phyloP scores from a whole-genome alignment of 345 rosid genomes.

The Citrus australasica region DNA sequence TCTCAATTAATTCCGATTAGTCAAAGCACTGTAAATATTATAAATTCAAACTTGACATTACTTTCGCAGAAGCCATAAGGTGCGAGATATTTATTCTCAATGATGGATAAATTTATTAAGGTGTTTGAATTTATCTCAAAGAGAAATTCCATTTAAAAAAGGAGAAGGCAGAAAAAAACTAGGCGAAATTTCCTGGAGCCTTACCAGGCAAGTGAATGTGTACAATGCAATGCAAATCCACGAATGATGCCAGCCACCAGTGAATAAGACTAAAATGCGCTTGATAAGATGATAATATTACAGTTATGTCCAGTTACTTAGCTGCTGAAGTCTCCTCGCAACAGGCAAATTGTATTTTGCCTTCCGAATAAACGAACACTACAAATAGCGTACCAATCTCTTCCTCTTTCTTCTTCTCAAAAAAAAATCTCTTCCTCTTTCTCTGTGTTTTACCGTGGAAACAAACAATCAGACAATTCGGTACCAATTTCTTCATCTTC shows the following conservation, averaged over 20 bases:
- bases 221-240: not conserved
- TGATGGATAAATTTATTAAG: not conserved
- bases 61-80: too few relatives aligned
- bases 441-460: not conserved
- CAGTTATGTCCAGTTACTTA: slow-evolving; percentile 10
- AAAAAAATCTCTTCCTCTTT: not conserved
- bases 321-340: slow-evolving; percentile 19
- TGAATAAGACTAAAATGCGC: slow-evolving; percentile 26
- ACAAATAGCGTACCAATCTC: slow-evolving; percentile 11
- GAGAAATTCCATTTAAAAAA: not conserved
- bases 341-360: not conserved
- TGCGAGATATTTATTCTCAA: too few relatives aligned
- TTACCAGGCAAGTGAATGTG: not conserved
- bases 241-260: not conserved
- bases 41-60: too few relatives aligned
- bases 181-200: not conserved
- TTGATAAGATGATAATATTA: not conserved
- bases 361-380: not conserved
- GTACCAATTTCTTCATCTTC: not conserved
- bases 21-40: too few relatives aligned
- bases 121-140: not conserved
- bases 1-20: too few relatives aligned
- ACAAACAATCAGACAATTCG: slow-evolving; percentile 4
- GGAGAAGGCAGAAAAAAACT: not conserved
- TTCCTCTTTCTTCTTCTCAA: too few relatives aligned